phyloP scores from a whole-genome alignment of 2,329 filamentous ascomycete species.

The Zelopaecilomyces penicillatus region DNA sequence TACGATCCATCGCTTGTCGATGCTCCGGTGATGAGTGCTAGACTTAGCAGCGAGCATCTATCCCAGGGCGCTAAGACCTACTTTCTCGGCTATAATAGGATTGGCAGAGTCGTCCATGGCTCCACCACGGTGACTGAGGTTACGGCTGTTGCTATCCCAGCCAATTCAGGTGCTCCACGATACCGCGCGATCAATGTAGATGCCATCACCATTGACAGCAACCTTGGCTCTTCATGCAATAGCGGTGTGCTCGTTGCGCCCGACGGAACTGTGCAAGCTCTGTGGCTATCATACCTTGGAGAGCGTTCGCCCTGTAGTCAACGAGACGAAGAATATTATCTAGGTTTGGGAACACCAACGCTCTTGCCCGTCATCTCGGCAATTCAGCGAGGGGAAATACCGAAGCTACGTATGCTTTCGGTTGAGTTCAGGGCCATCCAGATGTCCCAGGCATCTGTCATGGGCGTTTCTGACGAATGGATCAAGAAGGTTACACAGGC shows the following conservation, averaged over 20 bases:
- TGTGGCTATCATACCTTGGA: slow-evolving; percentile 95
- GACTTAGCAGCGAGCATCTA: slow-evolving; percentile 70
- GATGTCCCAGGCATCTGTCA: slow-evolving; percentile 93
- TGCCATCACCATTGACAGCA: slow-evolving; percentile 94
- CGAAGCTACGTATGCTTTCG: slow-evolving; percentile 80
- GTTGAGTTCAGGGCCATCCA: slow-evolving; percentile 93
- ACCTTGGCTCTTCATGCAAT: slow-evolving; percentile 81
- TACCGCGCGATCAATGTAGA: slow-evolving; percentile 95
- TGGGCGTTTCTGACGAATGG: slow-evolving; percentile 95
- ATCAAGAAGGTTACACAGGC: slow-evolving; percentile 81
- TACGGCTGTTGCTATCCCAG: slow-evolving; percentile 91
- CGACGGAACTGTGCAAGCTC: slow-evolving; percentile 84
- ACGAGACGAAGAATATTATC: slow-evolving; percentile 92
- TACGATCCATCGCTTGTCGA: slow-evolving; percentile 93
- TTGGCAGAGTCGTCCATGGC: slow-evolving; percentile 84
- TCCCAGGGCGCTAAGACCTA: slow-evolving; percentile 91
- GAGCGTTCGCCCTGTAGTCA: slow-evolving; percentile 71
- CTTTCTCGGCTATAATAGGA: slow-evolving; percentile 97
- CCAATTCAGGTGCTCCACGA: slow-evolving; percentile 81
- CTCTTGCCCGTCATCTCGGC: slow-evolving; percentile 81
- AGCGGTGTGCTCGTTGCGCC: slow-evolving; percentile 86
- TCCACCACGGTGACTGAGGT: slow-evolving; percentile 96
- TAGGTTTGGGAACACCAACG: slow-evolving; percentile 82
- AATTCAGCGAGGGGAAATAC: slow-evolving; percentile 70
- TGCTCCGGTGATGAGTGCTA: slow-evolving; percentile 84